Percentiles rank a stretch among this genome's conserved stretches.
Evolutionary conservation across 2,329 filamentous ascomycete species (phyloP).

Genomic region (Curvularia lunata): DNA sequence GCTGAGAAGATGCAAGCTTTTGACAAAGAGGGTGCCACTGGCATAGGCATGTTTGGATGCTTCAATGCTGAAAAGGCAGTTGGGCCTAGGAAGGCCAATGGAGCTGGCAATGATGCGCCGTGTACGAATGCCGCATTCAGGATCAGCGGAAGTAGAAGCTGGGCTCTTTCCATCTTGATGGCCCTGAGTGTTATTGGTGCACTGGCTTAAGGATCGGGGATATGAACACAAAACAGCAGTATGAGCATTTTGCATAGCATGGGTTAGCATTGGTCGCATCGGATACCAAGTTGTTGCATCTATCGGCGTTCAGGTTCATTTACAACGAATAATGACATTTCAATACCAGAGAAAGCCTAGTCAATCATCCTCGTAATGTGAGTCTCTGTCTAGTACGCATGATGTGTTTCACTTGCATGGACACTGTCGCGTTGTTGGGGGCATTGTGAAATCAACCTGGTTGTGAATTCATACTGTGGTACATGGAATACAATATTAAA

Average conservation of each 20-base stretch:
- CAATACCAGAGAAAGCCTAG: background rate
- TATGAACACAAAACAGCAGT: background rate
- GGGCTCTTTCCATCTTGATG: constrained; percentile 14
- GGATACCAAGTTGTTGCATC: background rate
- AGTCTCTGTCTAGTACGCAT: background rate
- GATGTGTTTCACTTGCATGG: background rate
- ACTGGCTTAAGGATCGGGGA: constrained; percentile 3
- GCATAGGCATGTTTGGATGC: constrained; percentile 17
- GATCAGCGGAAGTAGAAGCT: constrained; percentile 7
- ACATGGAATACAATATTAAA: background rate
- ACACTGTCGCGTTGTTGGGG: background rate
- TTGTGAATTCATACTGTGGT: background rate
- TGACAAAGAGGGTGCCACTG: constrained; percentile 2
- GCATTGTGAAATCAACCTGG: background rate
- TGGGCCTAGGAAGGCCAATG: constrained; percentile 10
- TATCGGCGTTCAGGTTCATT: background rate
- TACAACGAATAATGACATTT: background rate
- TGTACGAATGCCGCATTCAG: constrained; percentile 17
- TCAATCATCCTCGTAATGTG: background rate
- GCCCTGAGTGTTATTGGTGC: constrained; percentile 20
- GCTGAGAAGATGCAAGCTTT: constrained; percentile 22
- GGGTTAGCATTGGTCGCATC: background rate
- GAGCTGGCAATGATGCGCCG: constrained; percentile 5
- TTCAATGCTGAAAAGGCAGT: constrained; percentile 19
- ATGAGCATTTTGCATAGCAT: background rate